Conservation (phyloP, 345 rosid genomes). For the Diplotaxis tenuifolia region DNA sequence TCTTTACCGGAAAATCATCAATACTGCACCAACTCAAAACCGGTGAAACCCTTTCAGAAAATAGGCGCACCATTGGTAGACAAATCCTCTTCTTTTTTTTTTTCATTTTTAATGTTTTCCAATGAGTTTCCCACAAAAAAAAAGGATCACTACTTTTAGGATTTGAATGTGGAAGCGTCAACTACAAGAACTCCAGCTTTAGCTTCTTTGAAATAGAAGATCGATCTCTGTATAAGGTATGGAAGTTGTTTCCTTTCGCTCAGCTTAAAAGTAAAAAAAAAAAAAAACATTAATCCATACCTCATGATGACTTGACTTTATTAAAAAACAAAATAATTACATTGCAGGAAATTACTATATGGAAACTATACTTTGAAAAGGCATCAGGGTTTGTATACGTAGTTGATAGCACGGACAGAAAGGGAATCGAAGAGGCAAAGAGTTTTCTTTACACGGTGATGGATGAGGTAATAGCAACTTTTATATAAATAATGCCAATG, state of each 20-base stretch:
- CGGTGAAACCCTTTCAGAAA: constrained; percentile 8
- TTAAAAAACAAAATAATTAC: not conserved
- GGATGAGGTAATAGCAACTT: constrained; percentile 24
- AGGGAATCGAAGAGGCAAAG: constrained; percentile 22
- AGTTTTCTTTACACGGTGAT: constrained; percentile 20
- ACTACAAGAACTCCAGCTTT: constrained; percentile 21
- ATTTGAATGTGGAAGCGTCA: not conserved
- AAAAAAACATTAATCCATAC: not conserved
- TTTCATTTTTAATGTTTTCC: too few species aligned
- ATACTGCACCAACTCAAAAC: constrained; percentile 33
- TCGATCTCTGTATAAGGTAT: constrained; percentile 6
- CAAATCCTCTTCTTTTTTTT: too few species aligned
- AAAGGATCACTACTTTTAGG: not conserved
- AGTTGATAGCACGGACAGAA: constrained; percentile 33
- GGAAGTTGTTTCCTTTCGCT: not conserved
- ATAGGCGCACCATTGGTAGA: constrained; percentile 17
- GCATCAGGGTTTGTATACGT: constrained; percentile 27
- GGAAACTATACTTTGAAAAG: not conserved
- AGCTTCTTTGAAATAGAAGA: constrained; percentile 20
- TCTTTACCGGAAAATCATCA: constrained; percentile 30
- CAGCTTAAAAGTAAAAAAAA: not conserved
- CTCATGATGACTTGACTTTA: not conserved
- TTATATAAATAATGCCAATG: not conserved
- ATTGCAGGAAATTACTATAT: not conserved
- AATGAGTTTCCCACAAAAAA: too few species aligned